Conservation (phyloP, 129 eudicot species). For the Saussurea involucrata region DNA sequence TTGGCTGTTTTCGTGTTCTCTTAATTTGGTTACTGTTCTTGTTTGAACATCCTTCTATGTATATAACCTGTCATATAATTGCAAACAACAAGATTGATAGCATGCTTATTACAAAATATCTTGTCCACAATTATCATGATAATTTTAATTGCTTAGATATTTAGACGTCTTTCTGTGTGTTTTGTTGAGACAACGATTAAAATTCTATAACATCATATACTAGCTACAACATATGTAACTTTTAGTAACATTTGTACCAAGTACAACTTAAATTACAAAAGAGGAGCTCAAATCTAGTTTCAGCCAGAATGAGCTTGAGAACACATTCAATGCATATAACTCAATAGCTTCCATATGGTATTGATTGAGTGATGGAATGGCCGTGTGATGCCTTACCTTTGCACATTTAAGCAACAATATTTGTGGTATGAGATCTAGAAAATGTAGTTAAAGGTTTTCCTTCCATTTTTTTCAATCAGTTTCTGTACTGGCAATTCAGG, state of each 20-base stretch:
- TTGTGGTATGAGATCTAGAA: not conserved
- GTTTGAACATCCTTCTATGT: too few relatives aligned
- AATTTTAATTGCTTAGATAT: not conserved
- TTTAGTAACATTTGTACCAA: not conserved
- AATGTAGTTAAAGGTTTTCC: not conserved
- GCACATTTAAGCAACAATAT: not conserved
- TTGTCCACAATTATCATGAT: not conserved
- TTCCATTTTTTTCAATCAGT: not conserved
- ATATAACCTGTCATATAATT: not conserved
- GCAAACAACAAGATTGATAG: conserved; percentile 9
- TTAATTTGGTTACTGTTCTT: too few relatives aligned
- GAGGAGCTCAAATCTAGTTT: not conserved
- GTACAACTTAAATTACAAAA: not conserved
- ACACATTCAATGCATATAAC: not conserved
- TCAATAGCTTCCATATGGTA: not conserved
- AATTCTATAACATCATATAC: not conserved
- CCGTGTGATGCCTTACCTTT: not conserved
- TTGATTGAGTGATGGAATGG: not conserved
- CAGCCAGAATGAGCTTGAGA: not conserved
- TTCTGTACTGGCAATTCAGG: not conserved
- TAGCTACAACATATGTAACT: not conserved
- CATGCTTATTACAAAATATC: not conserved
- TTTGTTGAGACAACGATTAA: not conserved
- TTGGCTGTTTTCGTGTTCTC: too few relatives aligned
- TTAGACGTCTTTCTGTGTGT: not conserved